Evolutionary conservation across 2,329 filamentous ascomycete species (phyloP).

Genomic region (Penicillium sp.): DNA sequence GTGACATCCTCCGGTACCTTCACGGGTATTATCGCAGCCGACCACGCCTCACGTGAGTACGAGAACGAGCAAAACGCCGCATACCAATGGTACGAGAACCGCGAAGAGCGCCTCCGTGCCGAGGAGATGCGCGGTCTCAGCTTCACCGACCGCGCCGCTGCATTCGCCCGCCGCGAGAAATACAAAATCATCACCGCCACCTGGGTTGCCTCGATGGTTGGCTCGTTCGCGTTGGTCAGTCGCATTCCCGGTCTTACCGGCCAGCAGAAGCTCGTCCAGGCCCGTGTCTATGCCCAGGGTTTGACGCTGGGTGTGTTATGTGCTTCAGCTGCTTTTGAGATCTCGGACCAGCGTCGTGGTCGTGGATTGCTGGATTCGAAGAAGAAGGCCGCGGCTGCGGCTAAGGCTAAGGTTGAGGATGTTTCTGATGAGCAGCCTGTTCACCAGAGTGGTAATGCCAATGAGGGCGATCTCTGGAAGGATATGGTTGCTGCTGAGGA

Average conservation of each 20-base stretch:
- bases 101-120: slow-evolving; percentile 55
- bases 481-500: slow-evolving; percentile 52
- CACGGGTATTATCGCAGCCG: slow-evolving; percentile 81
- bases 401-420: slow-evolving; percentile 75
- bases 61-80: slow-evolving; percentile 68
- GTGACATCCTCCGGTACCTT: slow-evolving; percentile 80
- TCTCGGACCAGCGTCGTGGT: slow-evolving; percentile 71
- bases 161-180: slow-evolving; percentile 75
- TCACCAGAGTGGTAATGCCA: slow-evolving; percentile 61
- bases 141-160: slow-evolving; percentile 58
- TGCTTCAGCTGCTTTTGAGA: slow-evolving; percentile 78
- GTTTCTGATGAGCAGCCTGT: slow-evolving; percentile 76
- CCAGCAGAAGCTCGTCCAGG: slow-evolving; percentile 87
- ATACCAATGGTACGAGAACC: slow-evolving; percentile 62
- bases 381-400: slow-evolving; percentile 70
- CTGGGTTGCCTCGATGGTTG: slow-evolving; percentile 77
- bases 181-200: slow-evolving; percentile 80
- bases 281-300: slow-evolving; percentile 89
- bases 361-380: slow-evolving; percentile 53
- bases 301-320: slow-evolving; percentile 81
- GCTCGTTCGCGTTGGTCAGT: slow-evolving; percentile 71
- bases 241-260: slow-evolving; percentile 72
- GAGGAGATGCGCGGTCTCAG: slow-evolving; percentile 57
- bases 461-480: slow-evolving; percentile 86
- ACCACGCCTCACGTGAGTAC: slow-evolving; percentile 68